Evolutionary conservation across 73 alveolate species (phyloP).

Genomic region (Paramecium sexaurelia): DNA sequence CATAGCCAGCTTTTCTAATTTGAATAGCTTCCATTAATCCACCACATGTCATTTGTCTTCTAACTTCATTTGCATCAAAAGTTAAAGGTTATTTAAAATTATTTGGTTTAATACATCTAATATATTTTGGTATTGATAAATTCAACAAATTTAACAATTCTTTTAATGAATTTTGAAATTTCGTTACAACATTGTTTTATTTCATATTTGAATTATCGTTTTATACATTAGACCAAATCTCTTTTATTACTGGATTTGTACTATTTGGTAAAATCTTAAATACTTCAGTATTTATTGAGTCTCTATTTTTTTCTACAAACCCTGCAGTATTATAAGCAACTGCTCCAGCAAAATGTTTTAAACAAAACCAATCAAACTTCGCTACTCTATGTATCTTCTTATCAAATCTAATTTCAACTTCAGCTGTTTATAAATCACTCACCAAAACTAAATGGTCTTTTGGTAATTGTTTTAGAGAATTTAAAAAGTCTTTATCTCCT

Average conservation of each 20-base stretch:
- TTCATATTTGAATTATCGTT: slow-evolving; percentile 17
- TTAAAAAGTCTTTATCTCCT: slow-evolving; percentile 59
- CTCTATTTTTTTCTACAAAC: slow-evolving; percentile 93
- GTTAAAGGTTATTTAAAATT: background rate
- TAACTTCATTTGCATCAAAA: background rate
- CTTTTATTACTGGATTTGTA: background rate
- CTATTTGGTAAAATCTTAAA: background rate
- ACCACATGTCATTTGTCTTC: background rate
- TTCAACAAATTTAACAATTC: slow-evolving; percentile 55
- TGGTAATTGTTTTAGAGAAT: slow-evolving; percentile 54
- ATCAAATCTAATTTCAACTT: slow-evolving; percentile 6
- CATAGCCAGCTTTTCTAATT: slow-evolving; percentile 54
- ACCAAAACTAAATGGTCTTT: slow-evolving; percentile 37
- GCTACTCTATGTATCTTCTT: slow-evolving; percentile 70
- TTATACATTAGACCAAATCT: slow-evolving; percentile 38
- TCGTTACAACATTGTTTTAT: slow-evolving; percentile 54
- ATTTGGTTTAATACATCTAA: slow-evolving; percentile 64
- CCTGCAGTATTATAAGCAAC: slow-evolving; percentile 83
- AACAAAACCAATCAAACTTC: slow-evolving; percentile 64
- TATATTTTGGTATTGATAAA: slow-evolving; percentile 9
- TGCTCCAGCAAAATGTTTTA: slow-evolving; percentile 94
- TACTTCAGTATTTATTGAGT: slow-evolving; percentile 71
- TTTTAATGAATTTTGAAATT: background rate
- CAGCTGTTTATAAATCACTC: background rate
- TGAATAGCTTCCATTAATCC: slow-evolving; percentile 59